Base-by-base conservation (phyloP, 257 asterid genomes). In the Oldenlandia corymbosa region DNA sequence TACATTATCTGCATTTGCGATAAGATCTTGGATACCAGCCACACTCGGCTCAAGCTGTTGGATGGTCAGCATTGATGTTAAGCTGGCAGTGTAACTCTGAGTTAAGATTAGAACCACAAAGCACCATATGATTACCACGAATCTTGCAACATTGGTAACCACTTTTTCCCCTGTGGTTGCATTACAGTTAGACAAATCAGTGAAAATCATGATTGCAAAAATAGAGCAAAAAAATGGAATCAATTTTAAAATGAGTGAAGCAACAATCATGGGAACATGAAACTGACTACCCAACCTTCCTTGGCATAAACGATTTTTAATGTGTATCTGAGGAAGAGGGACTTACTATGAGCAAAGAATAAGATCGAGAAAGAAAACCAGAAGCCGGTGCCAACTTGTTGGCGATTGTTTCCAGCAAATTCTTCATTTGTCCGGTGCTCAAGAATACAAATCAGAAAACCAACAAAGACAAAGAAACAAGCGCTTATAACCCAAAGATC, bases 371-470 rank as follows among this genome's bases (percentile, higher is more conserved):
- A 66, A 52, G 76, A 53, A 36, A 66, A 72, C 68, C 68, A 72
- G 53, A 72, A 60, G n/a, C 56, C 51, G 56, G 48, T 53, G 76
- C 72, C 68, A 52, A 72, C 64, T 66, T 72, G 72, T 5, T 72
- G 66, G 31, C 30, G 36, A 34, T 51, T 60, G 34, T 80, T 73
- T 14, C 85, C 85, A 27, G 72, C 32, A 52, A 79, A 77, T 46
- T 81, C 83, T 68, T 69, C 79, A 45, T 81, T 73, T 5, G 74
- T 63, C 59, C 79, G 59, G 41, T 81, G 85, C 49, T 81, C 91
- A 21, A 81, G 81, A 52, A 79, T 46, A 87, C 91, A 84, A 67
- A 81, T 79, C 48, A 81, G 37, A 36, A 78, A 57, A 1, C 85
- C 87, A 30, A 79, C 65, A 62, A 72, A 77, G n/a, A 81, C 64